Evolutionary conservation across 78 protist species (phyloP), one percentile per base, ranked within the genome.

Genomic region (Cavenderia fasciculata): DNA sequence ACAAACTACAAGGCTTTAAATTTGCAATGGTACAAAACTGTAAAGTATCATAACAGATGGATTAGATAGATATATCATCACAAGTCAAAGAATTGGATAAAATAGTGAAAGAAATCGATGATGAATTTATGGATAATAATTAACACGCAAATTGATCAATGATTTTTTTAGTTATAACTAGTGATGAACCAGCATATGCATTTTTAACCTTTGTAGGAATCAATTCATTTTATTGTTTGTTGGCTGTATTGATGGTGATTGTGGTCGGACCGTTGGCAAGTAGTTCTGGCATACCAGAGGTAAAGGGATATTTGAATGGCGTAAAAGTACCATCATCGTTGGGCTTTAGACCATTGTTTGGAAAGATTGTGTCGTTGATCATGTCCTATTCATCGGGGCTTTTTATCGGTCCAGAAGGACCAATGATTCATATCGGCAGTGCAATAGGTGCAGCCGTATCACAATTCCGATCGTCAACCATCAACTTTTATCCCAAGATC

Each of bases 211-310:
- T 68, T 57, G 38, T 44, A 11, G 90, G 90, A 6, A 65, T 82
- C 12, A 82, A 82, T 68, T 44, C 68, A 56, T 21, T 82, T 19
- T 82, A 56, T 82, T 76, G 62, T 18, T 18, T 31, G 25, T 62
- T 82, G 25, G 65, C 90, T 6, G 3, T 63, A 27, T 23, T 82
- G 40, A 31, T 82, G 73, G 90, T 82, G 0, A 65, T 82, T 4
- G 78, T 52, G 2, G 69, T 59, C 7, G 90, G 90, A 19, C 96
- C 96, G 4, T 49, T 63, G 43, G 92, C 97, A 11, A 89, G 82
- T 40, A 95, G 96, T 23, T 71, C 92, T 1, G 98, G 98, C 29
- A 95, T 96, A 41, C 97, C 98, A n/a, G 98, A 95, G 73, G 78
- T 96, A 10, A 96, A 96, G 63, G 95, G 95, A 10, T 75, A 73